Evolutionary conservation across 306 rosid genomes (phyloP).

Genomic region (Potentilla sterilis): DNA sequence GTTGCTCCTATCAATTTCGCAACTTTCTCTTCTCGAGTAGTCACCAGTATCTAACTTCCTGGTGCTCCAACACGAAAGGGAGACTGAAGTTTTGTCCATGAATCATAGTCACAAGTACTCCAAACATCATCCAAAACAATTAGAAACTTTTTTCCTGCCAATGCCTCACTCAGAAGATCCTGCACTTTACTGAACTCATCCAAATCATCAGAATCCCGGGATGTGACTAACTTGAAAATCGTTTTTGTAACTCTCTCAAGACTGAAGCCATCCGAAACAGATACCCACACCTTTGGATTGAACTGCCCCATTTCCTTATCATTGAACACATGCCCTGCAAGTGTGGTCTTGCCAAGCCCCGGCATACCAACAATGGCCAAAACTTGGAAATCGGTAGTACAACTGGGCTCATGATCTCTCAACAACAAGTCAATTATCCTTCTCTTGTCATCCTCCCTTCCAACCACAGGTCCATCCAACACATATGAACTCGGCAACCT

Average conservation of each 20-base stretch:
- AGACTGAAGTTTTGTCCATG: slow-evolving; percentile 14
- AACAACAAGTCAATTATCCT: background rate
- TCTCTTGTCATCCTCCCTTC: slow-evolving; percentile 16
- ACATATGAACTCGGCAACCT: background rate
- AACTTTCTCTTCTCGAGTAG: slow-evolving; percentile 25
- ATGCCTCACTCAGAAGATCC: background rate
- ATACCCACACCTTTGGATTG: background rate
- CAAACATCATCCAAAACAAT: slow-evolving; percentile 37
- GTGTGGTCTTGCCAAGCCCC: slow-evolving; percentile 13
- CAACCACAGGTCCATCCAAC: slow-evolving; percentile 13
- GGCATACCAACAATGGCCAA: slow-evolving; percentile 5
- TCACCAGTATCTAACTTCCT: slow-evolving; percentile 30
- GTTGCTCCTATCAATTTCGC: slow-evolving; percentile 10
- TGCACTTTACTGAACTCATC: slow-evolving; percentile 8
- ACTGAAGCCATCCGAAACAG: slow-evolving; percentile 1
- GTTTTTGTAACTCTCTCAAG: background rate
- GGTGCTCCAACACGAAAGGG: slow-evolving; percentile 19
- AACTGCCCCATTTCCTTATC: background rate
- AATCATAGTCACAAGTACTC: slow-evolving; percentile 12
- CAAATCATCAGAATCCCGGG: background rate
- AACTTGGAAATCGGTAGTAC: background rate
- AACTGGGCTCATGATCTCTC: background rate
- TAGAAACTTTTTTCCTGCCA: slow-evolving; percentile 14
- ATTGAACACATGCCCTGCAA: background rate
- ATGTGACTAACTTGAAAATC: background rate